phyloP scores from a whole-genome alignment of 495 filamentous ascomycete genomes.

The Bacidia gigantensis region DNA sequence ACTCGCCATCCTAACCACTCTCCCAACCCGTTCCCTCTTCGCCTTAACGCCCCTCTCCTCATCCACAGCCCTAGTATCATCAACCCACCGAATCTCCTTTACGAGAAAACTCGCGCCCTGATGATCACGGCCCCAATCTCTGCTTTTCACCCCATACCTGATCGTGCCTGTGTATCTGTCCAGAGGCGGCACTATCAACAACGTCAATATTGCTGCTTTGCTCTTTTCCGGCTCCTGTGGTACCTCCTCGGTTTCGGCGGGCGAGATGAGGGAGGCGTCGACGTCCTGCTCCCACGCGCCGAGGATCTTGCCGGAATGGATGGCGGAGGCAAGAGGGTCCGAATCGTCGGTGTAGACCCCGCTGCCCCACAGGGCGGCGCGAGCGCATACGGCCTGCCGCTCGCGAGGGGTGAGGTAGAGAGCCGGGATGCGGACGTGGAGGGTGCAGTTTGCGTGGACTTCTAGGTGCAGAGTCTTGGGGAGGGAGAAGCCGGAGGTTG shows the following conservation, averaged over 20 bases:
- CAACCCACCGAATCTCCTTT: constrained; percentile 62
- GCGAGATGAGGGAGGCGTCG: constrained; percentile 50
- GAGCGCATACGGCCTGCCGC: constrained; percentile 67
- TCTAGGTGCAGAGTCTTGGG: constrained; percentile 46
- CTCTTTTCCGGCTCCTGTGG: constrained; percentile 28
- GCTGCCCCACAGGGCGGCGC: constrained; percentile 77
- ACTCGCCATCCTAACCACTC: too few species aligned
- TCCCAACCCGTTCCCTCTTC: constrained; percentile 41
- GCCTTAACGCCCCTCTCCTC: constrained; percentile 51
- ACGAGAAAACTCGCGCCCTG: constrained; percentile 88
- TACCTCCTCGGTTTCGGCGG: constrained; percentile 22
- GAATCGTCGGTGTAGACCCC: constrained; percentile 94
- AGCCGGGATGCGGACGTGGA: constrained; percentile 73
- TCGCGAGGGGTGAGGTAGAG: constrained; percentile 52
- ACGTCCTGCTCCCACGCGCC: constrained; percentile 76
- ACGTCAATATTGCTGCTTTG: constrained; percentile 69
- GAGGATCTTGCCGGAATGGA: constrained; percentile 83
- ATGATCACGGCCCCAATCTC: constrained; percentile 53
- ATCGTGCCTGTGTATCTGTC: constrained; percentile 61
- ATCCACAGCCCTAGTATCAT: constrained; percentile 51
- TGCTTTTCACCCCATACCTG: constrained; percentile 64
- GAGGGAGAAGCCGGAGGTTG: constrained; percentile 53
- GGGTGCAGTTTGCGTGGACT: constrained; percentile 74
- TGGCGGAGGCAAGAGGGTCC: constrained; percentile 81
- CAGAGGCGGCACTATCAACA: constrained; percentile 69